Conservation (phyloP, 2,329 filamentous ascomycete genomes). For the Xylariaceae sp. region DNA sequence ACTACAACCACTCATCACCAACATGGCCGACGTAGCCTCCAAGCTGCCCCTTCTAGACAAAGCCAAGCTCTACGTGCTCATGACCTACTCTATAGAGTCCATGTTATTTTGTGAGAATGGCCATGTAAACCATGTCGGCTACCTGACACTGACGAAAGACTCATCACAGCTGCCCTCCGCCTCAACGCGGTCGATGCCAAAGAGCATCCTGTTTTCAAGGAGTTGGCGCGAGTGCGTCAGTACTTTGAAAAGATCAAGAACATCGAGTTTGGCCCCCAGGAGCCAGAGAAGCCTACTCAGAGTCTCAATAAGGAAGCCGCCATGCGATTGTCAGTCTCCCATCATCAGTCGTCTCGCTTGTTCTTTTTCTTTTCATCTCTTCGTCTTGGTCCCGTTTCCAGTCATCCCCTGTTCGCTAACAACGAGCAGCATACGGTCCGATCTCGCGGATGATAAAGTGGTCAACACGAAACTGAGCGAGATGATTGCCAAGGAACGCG, state of each 20-base stretch:
- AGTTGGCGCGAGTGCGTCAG: conserved; percentile 79
- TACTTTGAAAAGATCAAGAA: conserved; percentile 90
- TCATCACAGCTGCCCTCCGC: conserved; percentile 58
- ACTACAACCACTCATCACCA: conserved; percentile 66
- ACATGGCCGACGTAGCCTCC: conserved; percentile 61
- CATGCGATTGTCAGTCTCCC: conserved; percentile 52
- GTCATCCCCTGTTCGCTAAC: background rate
- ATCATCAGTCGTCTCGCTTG: background rate
- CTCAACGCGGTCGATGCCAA: conserved; percentile 77
- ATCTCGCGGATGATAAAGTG: conserved; percentile 53
- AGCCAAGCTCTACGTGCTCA: conserved; percentile 85
- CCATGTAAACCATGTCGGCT: background rate
- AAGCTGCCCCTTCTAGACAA: conserved; percentile 90
- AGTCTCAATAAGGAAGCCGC: conserved; percentile 71
- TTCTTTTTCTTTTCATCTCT: background rate
- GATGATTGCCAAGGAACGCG: conserved; percentile 52
- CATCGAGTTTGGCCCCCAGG: conserved; percentile 55
- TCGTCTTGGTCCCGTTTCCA: background rate
- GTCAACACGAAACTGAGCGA: conserved; percentile 49
- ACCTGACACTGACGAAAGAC: background rate
- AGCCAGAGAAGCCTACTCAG: conserved; percentile 40
- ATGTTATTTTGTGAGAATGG: conserved; percentile 67
- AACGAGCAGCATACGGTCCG: conserved; percentile 57
- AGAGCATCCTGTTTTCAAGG: conserved; percentile 75
- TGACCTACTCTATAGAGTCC: conserved; percentile 85